Evolutionary conservation across 1,284 basidiomycete genomes (phyloP).

Genomic region (Heliocybe sulcata): DNA sequence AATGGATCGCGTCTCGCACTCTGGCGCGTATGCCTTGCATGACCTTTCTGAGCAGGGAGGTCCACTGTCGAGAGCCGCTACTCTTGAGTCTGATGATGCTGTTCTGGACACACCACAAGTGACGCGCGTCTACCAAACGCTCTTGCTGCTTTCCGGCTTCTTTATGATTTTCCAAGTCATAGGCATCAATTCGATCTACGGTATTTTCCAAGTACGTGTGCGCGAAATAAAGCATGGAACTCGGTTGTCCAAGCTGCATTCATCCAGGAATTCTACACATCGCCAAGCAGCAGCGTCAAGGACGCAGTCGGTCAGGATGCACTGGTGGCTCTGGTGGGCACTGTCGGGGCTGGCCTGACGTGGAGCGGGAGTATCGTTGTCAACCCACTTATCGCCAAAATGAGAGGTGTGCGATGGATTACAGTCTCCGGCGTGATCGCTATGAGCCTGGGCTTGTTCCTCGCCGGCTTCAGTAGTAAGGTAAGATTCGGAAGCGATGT

Average conservation of each 20-base stretch:
- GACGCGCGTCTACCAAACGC: conserved; percentile 26
- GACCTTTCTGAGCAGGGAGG: background rate
- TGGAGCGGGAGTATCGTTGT: conserved; percentile 42
- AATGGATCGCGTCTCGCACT: background rate
- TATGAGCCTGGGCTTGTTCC: conserved; percentile 34
- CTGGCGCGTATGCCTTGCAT: background rate
- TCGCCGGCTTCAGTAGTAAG: conserved; percentile 30
- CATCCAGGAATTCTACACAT: conserved; percentile 35
- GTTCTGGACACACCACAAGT: background rate
- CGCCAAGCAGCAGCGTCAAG: conserved; percentile 25
- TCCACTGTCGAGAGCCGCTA: background rate
- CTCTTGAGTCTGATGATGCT: background rate
- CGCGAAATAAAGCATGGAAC: background rate
- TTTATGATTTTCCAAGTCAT: conserved; percentile 39
- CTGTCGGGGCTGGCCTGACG: conserved; percentile 35
- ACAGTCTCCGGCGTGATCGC: conserved; percentile 29
- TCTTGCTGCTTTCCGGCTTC: conserved; percentile 32
- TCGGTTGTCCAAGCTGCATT: background rate
- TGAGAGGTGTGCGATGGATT: conserved; percentile 27
- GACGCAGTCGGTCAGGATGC: conserved; percentile 31
- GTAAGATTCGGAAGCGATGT: conserved; percentile 14
- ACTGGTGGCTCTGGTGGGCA: conserved; percentile 34
- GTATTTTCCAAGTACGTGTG: conserved; percentile 27
- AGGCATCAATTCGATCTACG: conserved; percentile 32
- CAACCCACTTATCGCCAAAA: conserved; percentile 29